These are phyloP conservation scores for Penicillium waksmanii DNA, from an alignment of 495 filamentous ascomycete genomes.

Conservation along the genomic window DNA sequence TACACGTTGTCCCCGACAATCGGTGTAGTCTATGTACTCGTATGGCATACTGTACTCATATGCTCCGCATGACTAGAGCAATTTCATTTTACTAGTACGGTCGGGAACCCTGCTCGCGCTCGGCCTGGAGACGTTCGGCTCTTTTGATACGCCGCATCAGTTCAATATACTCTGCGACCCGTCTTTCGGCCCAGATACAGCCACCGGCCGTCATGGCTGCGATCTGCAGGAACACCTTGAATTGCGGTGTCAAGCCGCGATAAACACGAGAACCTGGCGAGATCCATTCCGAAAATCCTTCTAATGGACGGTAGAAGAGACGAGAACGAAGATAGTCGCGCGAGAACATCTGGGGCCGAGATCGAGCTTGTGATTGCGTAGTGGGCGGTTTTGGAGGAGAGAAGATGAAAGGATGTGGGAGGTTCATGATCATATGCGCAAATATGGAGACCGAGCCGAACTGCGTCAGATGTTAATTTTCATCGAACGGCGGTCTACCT, in stretches of 20 bases:
- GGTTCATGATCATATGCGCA: constrained; percentile 51
- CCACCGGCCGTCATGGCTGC: constrained; percentile 84
- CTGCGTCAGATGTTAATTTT: constrained; percentile 24
- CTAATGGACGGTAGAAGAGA: constrained; percentile 47
- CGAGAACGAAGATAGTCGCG: constrained; percentile 40
- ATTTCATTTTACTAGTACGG: constrained; percentile 10
- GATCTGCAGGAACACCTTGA: constrained; percentile 91
- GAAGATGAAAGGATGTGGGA: constrained; percentile 53
- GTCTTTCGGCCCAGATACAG: constrained; percentile 80
- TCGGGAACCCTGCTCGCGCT: constrained; percentile 50
- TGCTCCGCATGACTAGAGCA: not conserved
- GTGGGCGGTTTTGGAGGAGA: constrained; percentile 27
- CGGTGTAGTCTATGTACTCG: not conserved
- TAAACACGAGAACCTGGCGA: constrained; percentile 69
- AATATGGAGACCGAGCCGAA: constrained; percentile 54
- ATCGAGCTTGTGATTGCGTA: constrained; percentile 23
- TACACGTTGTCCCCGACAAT: not conserved
- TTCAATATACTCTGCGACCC: constrained; percentile 67
- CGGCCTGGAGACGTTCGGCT: constrained; percentile 61
- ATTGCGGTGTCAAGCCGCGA: constrained; percentile 81
- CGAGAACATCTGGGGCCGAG: constrained; percentile 40
- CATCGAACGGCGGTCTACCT: not conserved
- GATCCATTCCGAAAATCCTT: constrained; percentile 50
- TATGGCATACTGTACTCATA: not conserved
- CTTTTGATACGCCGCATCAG: constrained; percentile 60